Evolutionary conservation across 2,329 filamentous ascomycete species (phyloP), one percentile per base, ranked within the genome.

Genomic region (Sclerotinia borealis): DNA sequence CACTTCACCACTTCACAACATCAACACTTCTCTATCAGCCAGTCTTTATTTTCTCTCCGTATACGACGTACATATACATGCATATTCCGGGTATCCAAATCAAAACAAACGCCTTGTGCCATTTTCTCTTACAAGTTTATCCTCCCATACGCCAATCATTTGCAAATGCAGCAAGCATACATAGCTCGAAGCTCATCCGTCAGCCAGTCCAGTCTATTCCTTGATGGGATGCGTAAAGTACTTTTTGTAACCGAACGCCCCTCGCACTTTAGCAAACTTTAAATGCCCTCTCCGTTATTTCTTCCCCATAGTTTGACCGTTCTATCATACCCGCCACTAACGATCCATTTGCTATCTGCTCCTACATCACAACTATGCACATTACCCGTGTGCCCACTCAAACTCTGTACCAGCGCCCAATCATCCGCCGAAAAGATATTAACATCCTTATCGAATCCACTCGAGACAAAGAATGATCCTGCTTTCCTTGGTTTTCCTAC

Each of bases 341-440:
- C 90, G 75, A 99, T 96, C 91, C 92, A 99, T 73, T 83, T 89
- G 10, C 88, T 90, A 76, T 98, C 91, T 67, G 83, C 82, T 72
- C 90, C 96, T 60, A 96, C 86, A 78, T 99, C 95, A 15, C 92
- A 89, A 69, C 92, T 96, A 59, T 96, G 85, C 13, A 99, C 93
- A 47, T 96, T 95, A 2, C 92, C 93, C 1, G 92, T 92, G 76
- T 99, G 95, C 0, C 93, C 95, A 70, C 88, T 91, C 64, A 99
- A 79, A 19, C 88, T 91, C 77, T 96, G 96, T 65, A 93, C 86
- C 64, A 96, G 78, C 1, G 90, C 88, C 93, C 95, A 99, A 77
- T 99, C 93, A 75, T 99, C 95, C 2, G 92, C 92, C 8, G 92
- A 96, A 77, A 96, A 98, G 69, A 99, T 84, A 74, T 97, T 96